A percentile compares a stretch with the other conserved stretches of the same genome.
Evolutionary conservation across 1,139 yeast genomes (phyloP).

Genomic region (Sugiyamaella japonica): DNA sequence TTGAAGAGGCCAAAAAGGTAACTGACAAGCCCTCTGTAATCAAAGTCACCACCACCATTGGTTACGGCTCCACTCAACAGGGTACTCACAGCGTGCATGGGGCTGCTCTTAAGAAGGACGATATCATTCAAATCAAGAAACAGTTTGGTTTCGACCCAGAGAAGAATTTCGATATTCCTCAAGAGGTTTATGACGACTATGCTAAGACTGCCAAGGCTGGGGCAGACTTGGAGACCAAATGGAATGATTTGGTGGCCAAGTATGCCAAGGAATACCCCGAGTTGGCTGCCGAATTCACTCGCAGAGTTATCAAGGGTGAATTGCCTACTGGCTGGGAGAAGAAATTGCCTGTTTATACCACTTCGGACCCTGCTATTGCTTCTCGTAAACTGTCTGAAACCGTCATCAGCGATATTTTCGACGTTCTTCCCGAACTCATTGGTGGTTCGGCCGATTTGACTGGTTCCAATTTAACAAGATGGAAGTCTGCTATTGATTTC

Average conservation of each 20-base stretch:
- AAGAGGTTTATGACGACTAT: slow-evolving; percentile 77
- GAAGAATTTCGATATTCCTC: slow-evolving; percentile 74
- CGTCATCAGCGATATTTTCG: slow-evolving; percentile 65
- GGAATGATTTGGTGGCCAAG: slow-evolving; percentile 64
- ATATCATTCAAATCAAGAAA: slow-evolving; percentile 81
- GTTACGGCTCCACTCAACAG: slow-evolving; percentile 82
- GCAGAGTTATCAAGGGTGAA: slow-evolving; percentile 71
- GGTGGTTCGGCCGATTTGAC: slow-evolving; percentile 99
- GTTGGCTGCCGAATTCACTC: slow-evolving; percentile 73
- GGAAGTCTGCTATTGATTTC: slow-evolving; percentile 84
- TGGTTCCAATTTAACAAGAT: slow-evolving; percentile 94
- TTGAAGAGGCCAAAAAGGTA: slow-evolving; percentile 50
- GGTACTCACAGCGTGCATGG: slow-evolving; percentile 98
- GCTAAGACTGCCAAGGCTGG: slow-evolving; percentile 58
- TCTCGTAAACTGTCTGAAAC: slow-evolving; percentile 94
- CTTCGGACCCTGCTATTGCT: slow-evolving; percentile 81
- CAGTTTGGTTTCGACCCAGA: slow-evolving; percentile 89
- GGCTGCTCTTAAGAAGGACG: slow-evolving; percentile 93
- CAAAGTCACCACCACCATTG: slow-evolving; percentile 87
- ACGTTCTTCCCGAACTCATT: slow-evolving; percentile 78
- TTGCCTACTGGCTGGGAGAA: slow-evolving; percentile 86
- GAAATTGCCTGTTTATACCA: slow-evolving; percentile 74
- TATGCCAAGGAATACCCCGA: slow-evolving; percentile 75
- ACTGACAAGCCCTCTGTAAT: slow-evolving; percentile 86
- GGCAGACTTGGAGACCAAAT: slow-evolving; percentile 64